Evolutionary conservation across 495 filamentous ascomycete genomes (phyloP).

Genomic region (Podospora pseudoanserina): DNA sequence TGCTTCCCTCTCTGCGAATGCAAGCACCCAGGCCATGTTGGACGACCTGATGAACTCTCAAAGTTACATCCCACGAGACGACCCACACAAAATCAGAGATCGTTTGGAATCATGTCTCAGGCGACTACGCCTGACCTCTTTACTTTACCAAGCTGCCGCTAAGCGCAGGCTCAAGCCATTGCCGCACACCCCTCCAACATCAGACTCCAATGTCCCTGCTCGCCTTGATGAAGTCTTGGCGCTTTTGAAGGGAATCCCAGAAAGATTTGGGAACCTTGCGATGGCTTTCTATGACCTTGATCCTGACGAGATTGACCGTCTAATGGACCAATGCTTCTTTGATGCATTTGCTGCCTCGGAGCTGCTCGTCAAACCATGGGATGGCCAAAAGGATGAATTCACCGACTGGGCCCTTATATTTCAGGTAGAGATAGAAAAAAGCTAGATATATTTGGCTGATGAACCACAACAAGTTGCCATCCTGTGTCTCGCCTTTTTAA

Average conservation of each 20-base stretch:
- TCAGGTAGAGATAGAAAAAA: constrained; percentile 46
- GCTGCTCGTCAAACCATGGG: constrained; percentile 42
- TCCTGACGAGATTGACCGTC: constrained; percentile 37
- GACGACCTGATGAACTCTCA: constrained; percentile 55
- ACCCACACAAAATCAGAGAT: constrained; percentile 52
- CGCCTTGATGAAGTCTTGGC: constrained; percentile 46
- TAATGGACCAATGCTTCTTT: constrained; percentile 49
- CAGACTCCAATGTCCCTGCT: constrained; percentile 26
- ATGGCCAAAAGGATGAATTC: constrained; percentile 45
- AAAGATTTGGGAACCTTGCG: constrained; percentile 41
- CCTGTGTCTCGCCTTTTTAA: neutral
- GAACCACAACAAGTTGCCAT: neutral
- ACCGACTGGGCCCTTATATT: constrained; percentile 48
- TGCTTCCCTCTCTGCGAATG: constrained; percentile 12
- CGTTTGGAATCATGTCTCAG: constrained; percentile 55
- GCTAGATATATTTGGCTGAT: neutral
- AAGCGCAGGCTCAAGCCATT: constrained; percentile 59
- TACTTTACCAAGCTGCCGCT: constrained; percentile 57
- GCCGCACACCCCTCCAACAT: constrained; percentile 32
- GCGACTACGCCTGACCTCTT: constrained; percentile 53
- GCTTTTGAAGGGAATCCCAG: constrained; percentile 39
- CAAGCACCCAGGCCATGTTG: constrained; percentile 43
- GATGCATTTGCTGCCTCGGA: constrained; percentile 46
- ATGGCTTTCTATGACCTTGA: constrained; percentile 52
- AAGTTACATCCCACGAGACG: constrained; percentile 50